Evolutionary conservation across 768 basidiomycete genomes (phyloP).

Genomic region (Hericium rajendrae): DNA sequence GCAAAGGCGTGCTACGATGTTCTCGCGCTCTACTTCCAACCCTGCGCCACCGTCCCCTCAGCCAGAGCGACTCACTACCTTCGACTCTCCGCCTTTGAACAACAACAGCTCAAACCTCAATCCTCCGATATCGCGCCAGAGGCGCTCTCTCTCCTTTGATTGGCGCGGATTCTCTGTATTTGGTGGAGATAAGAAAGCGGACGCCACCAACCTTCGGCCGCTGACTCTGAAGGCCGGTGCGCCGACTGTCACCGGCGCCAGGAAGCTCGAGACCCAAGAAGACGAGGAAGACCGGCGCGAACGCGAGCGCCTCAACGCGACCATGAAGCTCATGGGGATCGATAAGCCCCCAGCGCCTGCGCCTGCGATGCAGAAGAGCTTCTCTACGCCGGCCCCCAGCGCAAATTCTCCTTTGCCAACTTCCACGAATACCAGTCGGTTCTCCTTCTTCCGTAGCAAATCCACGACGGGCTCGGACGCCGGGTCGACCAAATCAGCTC

Average conservation of each 20-base stretch:
- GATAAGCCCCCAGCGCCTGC: conserved; percentile 46
- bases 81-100: conserved; percentile 16
- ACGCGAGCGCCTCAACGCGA: conserved; percentile 78
- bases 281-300: conserved; percentile 89
- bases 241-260: conserved; percentile 48
- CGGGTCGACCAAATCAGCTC: conserved; percentile 38
- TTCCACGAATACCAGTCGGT: conserved; percentile 34
- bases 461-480: conserved; percentile 37
- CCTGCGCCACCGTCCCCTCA: conserved; percentile 24
- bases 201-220: conserved; percentile 46
- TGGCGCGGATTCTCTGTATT: conserved; percentile 77
- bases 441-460: conserved; percentile 58
- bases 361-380: conserved; percentile 30
- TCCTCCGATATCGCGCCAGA: conserved; percentile 29
- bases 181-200: conserved; percentile 51
- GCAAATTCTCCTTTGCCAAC: conserved; percentile 20
- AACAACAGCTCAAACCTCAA: conserved; percentile 14
- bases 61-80: conserved; percentile 24
- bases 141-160: conserved; percentile 77
- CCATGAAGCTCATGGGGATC: conserved; percentile 93
- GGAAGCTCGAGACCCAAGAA: conserved; percentile 80
- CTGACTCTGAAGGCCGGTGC: conserved; percentile 63
- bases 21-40: conserved; percentile 26
- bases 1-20: conserved; percentile 41
- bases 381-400: conserved; percentile 25